Conservation (phyloP, 2,329 filamentous ascomycete species). For the Alternaria sp. region DNA sequence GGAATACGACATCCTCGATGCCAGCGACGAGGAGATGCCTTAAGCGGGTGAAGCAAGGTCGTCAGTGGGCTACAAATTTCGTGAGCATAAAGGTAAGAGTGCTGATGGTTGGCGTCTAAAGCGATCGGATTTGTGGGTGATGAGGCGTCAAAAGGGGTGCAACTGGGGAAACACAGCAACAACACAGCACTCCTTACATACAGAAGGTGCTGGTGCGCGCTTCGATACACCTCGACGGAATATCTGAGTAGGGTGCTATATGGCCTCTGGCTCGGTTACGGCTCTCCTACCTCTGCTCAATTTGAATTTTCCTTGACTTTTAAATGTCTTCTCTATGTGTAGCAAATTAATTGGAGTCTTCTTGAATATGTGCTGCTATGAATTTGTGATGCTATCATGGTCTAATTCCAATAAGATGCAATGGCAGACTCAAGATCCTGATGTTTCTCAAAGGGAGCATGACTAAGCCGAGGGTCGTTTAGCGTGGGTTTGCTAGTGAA, state of each 20-base stretch:
- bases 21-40: constrained; percentile 79
- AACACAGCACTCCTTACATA: constrained; percentile 9
- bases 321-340: constrained; percentile 13
- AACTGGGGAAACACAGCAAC: not conserved
- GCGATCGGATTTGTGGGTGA: constrained; percentile 11
- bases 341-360: constrained; percentile 15
- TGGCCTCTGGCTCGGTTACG: constrained; percentile 3
- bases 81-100: constrained; percentile 2
- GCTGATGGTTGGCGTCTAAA: constrained; percentile 13
- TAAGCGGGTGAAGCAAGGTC: constrained; percentile 8
- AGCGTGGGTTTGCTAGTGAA: constrained; percentile 20
- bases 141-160: constrained; percentile 9
- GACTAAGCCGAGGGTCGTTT: constrained; percentile 27
- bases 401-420: not conserved
- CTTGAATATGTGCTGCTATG: not conserved
- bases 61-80: not conserved
- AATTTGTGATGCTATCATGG: not conserved
- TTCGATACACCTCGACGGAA: constrained; percentile 15
- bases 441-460: not conserved
- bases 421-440: not conserved
- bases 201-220: constrained; percentile 17
- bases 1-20: constrained; percentile 96
- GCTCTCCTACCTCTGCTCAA: constrained; percentile 16
- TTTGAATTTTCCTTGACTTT: constrained; percentile 14
- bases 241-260: constrained; percentile 2